Percentiles rank a stretch among this genome's conserved stretches.
phyloP scores from a whole-genome alignment of 208 protist species.

The Leishmania mexicana region DNA sequence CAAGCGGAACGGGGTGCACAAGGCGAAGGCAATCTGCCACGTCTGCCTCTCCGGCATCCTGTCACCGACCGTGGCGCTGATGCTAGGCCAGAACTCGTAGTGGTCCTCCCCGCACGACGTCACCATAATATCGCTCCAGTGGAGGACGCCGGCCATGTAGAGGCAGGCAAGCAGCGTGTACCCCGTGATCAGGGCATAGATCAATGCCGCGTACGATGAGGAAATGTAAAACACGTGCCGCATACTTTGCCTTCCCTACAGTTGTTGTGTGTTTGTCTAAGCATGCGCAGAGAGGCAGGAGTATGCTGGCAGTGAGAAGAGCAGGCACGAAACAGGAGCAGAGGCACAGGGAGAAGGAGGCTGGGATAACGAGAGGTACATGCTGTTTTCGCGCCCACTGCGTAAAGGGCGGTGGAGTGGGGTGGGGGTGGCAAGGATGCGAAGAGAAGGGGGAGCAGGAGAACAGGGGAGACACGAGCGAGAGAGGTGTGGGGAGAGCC shows the following conservation, averaged over 20 bases:
- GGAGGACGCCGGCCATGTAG: slow-evolving; percentile 50
- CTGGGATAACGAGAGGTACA: not conserved
- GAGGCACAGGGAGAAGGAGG: not conserved
- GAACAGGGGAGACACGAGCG: not conserved
- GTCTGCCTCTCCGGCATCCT: slow-evolving; percentile 74
- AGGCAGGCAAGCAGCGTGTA: slow-evolving; percentile 47
- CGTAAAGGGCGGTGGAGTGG: not conserved
- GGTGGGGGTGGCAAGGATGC: not conserved
- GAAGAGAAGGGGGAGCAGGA: not conserved
- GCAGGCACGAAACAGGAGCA: not conserved
- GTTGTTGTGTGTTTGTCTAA: not conserved
- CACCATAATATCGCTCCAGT: slow-evolving; percentile 51
- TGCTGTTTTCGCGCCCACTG: not conserved
- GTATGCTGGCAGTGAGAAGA: not conserved
- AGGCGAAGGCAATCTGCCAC: slow-evolving; percentile 59
- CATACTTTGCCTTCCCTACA: not conserved
- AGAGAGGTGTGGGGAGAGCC: not conserved
- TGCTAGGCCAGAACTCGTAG: slow-evolving; percentile 82
- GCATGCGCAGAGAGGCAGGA: not conserved
- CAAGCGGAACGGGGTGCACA: slow-evolving; percentile 62
- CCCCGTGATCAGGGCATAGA: slow-evolving; percentile 56
- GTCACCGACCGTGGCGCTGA: slow-evolving; percentile 69
- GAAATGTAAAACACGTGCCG: slow-evolving; percentile 76
- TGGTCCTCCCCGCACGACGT: slow-evolving; percentile 57
- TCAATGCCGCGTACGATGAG: slow-evolving; percentile 63